Base-by-base conservation (phyloP, 495 filamentous ascomycete genomes). In the Aspergillus ostianus region DNA sequence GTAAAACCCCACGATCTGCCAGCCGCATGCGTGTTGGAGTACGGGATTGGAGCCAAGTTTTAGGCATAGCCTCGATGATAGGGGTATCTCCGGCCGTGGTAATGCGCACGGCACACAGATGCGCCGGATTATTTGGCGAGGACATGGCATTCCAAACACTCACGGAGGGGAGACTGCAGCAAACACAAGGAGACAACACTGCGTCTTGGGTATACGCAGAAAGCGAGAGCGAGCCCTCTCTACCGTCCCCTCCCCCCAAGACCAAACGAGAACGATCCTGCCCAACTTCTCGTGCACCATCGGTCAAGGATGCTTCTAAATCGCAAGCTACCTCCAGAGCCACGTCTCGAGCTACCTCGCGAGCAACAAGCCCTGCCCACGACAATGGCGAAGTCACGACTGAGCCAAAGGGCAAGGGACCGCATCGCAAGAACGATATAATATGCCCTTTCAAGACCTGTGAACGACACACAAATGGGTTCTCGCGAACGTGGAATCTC, bases 11-110 rank as follows among this genome's bases (percentile, higher is more conserved):
- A 52, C 27, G 56, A n/a, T 57, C 59, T 30, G 58, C 49, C 7
- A 70, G 29, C 47, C 57, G 68, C 29, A 21, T 51, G 13, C 56
- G 64, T 45, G 61, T 82, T 57, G 80, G 73, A 4, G 72, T 85
- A 6, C 83, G 90, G 2, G 89, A 93, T 70, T 96, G 92, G 92
- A 87, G 87, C 47, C 88, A 93, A 56, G 81, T 94, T 2, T 69
- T 95, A 30, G 88, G 89, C 9, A 73, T 90, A 0, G 92, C 92
- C 20, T 81, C 88, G 0, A 78, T 92, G 58, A 82, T 78, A 2
- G 90, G 88, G 0, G 88, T 90, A 68, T 73, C 86, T 0, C 64
- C 80, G 1, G 67, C 69, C 5, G 88, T 85, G 6, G 76, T 96
- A 8, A 79, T 82, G 47, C 81, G 88, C 51, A 80, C 90, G 0